phyloP scores from a whole-genome alignment of 2,329 filamentous ascomycete genomes.

The Diplodia mutila region DNA sequence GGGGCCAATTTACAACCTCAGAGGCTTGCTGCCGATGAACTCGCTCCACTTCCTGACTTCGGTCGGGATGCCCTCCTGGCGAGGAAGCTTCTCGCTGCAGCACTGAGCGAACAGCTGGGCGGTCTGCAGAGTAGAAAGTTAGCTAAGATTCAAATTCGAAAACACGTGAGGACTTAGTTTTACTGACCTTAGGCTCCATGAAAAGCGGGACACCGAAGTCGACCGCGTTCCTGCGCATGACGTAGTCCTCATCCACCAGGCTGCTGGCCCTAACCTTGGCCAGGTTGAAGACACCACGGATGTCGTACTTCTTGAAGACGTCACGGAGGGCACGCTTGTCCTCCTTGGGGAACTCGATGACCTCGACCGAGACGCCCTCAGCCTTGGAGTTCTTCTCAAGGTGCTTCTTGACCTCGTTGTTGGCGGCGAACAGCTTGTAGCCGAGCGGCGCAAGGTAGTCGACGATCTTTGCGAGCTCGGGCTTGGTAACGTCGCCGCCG shows the following conservation, averaged over 20 bases:
- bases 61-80: slow-evolving; percentile 80
- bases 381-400: slow-evolving; percentile 73
- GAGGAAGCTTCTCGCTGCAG: slow-evolving; percentile 94
- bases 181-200: slow-evolving; percentile 92
- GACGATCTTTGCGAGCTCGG: slow-evolving; percentile 75
- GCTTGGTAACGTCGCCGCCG: slow-evolving; percentile 77
- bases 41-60: slow-evolving; percentile 96
- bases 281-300: slow-evolving; percentile 94
- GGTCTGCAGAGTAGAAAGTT: slow-evolving; percentile 61
- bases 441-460: slow-evolving; percentile 86
- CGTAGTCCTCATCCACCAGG: slow-evolving; percentile 89
- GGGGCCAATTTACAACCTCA: slow-evolving; percentile 2
- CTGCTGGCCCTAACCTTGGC: slow-evolving; percentile 82
- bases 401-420: slow-evolving; percentile 77
- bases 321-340: slow-evolving; percentile 94
- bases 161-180: neutral
- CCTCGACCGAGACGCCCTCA: slow-evolving; percentile 70
- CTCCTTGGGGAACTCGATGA: slow-evolving; percentile 95
- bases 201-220: slow-evolving; percentile 98
- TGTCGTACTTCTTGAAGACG: slow-evolving; percentile 96
- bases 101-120: slow-evolving; percentile 94
- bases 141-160: neutral
- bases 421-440: slow-evolving; percentile 92
- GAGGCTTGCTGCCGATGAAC: slow-evolving; percentile 68
- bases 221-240: slow-evolving; percentile 97